Base-by-base conservation (phyloP, 495 filamentous ascomycete genomes). In the Lentithecium fluviatile region DNA sequence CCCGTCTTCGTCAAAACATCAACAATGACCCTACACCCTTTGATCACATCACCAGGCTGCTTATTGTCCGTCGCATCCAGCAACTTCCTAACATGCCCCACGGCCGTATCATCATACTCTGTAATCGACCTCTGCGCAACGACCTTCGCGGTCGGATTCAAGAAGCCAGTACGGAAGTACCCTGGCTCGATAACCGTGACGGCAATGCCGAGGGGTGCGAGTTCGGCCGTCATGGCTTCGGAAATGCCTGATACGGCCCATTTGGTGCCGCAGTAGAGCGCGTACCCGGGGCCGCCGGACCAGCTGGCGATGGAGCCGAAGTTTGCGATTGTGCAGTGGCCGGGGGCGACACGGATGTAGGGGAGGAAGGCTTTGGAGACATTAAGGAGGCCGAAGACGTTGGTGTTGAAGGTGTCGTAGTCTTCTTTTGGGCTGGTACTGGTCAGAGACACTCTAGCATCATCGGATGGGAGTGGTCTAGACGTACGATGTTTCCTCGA, bases 201-300 rank as follows among this genome's bases (percentile, higher is more conserved):
- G 19, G 71, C 70, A 55, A 83, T 77, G 8, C 74, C 74, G 58
- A 84, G 77, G 0, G 74, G 68, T 7, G 66, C 66, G 0, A 82
- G 57, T 60, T 85, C 83, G 20, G 76, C 60, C 7, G 77, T 74
- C 3, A 81, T 71, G 20, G 76, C 76, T 43, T 79, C 73, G 38
- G 72, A 74, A 5, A 78, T 70, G 25, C 71, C 75, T 76, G 58
- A 57, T 32, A 45, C 17, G 17, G 59, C 83, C 38, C 76, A 80
- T 62, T 85, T 86, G 1, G 80, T 76, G 0, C 74, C 77, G 23
- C 70, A 74, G 68, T 86, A 86, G 26, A 82, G 56, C 6, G 73
- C 76, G 56, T 69, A 73, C 0, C 73, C 65, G 8, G 79, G 69
- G 36, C 74, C 66, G 6, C 71, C 64, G 45, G 73, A 69, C 61